These are phyloP conservation scores for Malus orientalis DNA, from an alignment of 306 rosid species.

Conservation along the genomic window DNA sequence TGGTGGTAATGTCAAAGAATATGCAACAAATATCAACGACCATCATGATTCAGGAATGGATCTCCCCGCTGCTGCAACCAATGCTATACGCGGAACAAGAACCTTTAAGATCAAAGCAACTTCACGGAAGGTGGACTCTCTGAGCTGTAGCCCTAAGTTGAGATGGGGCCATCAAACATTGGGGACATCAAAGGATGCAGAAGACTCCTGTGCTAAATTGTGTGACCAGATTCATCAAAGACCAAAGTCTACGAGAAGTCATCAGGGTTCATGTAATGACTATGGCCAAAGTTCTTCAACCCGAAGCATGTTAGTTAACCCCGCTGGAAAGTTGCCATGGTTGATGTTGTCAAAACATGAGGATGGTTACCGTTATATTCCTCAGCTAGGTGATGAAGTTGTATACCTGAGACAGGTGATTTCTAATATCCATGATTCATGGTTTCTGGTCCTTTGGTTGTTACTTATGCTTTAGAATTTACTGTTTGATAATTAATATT, in stretches of 20 bases:
- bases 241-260: slow-evolving; percentile 45
- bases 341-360: slow-evolving; percentile 60
- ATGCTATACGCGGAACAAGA: slow-evolving; percentile 43
- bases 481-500: slow-evolving; percentile 10
- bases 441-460: background rate
- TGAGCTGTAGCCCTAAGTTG: slow-evolving; percentile 26
- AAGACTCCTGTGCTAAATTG: slow-evolving; percentile 22
- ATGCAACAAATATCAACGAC: slow-evolving; percentile 15
- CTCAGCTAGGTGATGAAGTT: slow-evolving; percentile 89
- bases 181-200: slow-evolving; percentile 33
- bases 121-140: slow-evolving; percentile 32
- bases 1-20: slow-evolving; percentile 37
- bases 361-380: slow-evolving; percentile 65
- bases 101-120: slow-evolving; percentile 44
- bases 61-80: slow-evolving; percentile 24
- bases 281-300: slow-evolving; percentile 26
- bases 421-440: background rate
- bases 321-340: slow-evolving; percentile 58
- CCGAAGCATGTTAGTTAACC: slow-evolving; percentile 29
- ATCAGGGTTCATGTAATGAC: slow-evolving; percentile 18
- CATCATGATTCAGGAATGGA: slow-evolving; percentile 23
- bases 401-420: slow-evolving; percentile 75
- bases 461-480: slow-evolving; percentile 12
- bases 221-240: slow-evolving; percentile 33
- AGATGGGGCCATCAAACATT: slow-evolving; percentile 32